Base-by-base conservation (phyloP, 768 basidiomycete species). In the Tubosaeta brunneosetosa region DNA sequence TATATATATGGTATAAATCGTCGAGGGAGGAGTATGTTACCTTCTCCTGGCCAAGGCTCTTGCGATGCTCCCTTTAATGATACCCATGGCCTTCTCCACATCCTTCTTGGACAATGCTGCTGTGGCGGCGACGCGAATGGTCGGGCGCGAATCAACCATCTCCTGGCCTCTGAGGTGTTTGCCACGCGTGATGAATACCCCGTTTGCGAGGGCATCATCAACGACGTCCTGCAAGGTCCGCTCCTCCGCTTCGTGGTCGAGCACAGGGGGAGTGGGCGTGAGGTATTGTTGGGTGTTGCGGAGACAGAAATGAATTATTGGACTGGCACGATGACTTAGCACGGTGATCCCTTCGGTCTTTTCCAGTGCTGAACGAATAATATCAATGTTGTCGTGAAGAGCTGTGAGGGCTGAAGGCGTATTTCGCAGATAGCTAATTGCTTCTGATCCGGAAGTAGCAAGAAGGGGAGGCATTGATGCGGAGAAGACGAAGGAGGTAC, bases 401-500 rank as follows among this genome's bases (percentile, higher is more conserved):
- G 79, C 72, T 32, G 76, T 72, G 56, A 97, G 82, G 40, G 94
- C 78, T 6, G 85, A 83, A 0, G 92, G 92, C 1, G 84, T 84
- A 53, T 78, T 81, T 41, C 81, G 80, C 47, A 98, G 76, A 57
- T 88, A 82, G 61, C 83, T 81, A 69, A 97, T 88, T 6, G 85
- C 91, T 61, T 92, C 86, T 0, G 91, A 94, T 2, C 85, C 91
- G 59, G 86, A 83, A 57, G 93, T 93, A 17, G 91, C 85, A 36
- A 98, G 84, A 40, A 94, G 78, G 3, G 91, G 82, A 0, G 97
- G 97, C 74, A 95, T 84, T 3, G 95, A 85, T 16, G 97, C 97
- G 1, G 95, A 97, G 76, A 93, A 99, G 53, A 99, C 93, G 67
- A 92, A 95, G 0, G 93, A 84, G 4, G 92, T 85, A 14, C 91